A percentile compares a stretch with the other conserved stretches of the same genome.
Conservation (phyloP, 139 green algal species). For the Chloropicon primus region DNA sequence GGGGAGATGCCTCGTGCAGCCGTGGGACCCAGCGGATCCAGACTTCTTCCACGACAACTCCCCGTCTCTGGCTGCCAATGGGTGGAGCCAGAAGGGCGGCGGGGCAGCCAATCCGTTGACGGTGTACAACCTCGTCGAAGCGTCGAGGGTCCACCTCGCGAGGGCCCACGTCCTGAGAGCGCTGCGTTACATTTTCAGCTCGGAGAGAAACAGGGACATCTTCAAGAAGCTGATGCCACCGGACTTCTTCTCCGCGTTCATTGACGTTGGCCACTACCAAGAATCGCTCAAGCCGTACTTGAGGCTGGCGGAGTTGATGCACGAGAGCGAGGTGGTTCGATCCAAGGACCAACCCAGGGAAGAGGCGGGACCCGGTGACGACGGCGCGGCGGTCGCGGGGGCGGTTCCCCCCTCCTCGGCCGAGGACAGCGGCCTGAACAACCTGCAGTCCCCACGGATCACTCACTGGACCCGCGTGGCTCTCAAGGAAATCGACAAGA, state of each 20-base stretch:
- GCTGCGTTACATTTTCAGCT: conserved; percentile 34
- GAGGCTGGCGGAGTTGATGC: conserved; percentile 21
- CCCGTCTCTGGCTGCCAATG: too few relatives aligned
- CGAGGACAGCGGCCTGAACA: too few relatives aligned
- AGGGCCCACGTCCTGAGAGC: conserved; percentile 22
- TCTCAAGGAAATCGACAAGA: conserved; percentile 29
- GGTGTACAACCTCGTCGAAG: neutral
- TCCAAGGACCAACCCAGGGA: neutral
- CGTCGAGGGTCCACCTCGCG: neutral
- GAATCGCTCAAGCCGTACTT: conserved; percentile 20
- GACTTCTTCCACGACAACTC: neutral
- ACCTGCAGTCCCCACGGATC: conserved; percentile 25
- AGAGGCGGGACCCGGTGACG: neutral
- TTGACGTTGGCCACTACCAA: conserved; percentile 39
- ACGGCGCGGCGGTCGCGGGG: too few relatives aligned
- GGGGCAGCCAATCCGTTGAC: too few relatives aligned
- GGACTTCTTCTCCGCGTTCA: conserved; percentile 38
- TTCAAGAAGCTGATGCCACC: conserved; percentile 42
- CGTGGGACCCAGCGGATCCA: neutral
- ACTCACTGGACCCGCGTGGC: conserved; percentile 22
- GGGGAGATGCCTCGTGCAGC: conserved; percentile 28
- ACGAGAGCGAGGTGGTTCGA: too few relatives aligned
- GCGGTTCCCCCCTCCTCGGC: neutral
- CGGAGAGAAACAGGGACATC: conserved; percentile 33
- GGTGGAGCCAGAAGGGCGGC: too few relatives aligned